These are phyloP conservation scores for Kluyveromyces siamensis DNA, from an alignment of 805 yeast species.

Conservation along the genomic window DNA sequence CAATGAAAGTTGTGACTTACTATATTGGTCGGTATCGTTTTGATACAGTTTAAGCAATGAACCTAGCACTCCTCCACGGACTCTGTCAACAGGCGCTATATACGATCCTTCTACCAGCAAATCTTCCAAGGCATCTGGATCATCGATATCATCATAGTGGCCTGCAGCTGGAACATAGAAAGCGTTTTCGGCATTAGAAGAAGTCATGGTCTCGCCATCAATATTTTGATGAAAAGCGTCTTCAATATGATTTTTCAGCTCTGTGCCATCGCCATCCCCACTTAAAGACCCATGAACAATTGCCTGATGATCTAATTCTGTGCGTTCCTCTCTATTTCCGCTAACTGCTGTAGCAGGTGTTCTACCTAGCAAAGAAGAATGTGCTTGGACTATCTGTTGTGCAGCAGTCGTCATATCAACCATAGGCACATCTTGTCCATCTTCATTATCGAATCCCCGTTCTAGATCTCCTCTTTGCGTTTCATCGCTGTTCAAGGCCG, in stretches of 20 bases:
- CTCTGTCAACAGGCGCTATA: constrained; percentile 53
- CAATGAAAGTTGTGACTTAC: constrained; percentile 11
- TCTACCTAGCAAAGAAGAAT: constrained; percentile 22
- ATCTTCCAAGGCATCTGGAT: constrained; percentile 30
- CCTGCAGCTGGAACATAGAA: constrained; percentile 37
- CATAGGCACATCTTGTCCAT: constrained; percentile 34
- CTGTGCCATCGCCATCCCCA: constrained; percentile 11
- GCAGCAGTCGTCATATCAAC: constrained; percentile 44
- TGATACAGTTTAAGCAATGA: constrained; percentile 66
- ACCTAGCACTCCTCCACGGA: constrained; percentile 81
- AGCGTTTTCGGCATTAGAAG: constrained; percentile 12
- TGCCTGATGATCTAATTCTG: background rate
- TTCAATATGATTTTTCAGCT: constrained; percentile 4
- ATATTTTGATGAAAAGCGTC: constrained; percentile 1
- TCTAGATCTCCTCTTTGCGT: constrained; percentile 25
- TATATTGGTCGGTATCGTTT: constrained; percentile 11
- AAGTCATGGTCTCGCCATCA: constrained; percentile 14
- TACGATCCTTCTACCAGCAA: constrained; percentile 22
- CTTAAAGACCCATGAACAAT: background rate
- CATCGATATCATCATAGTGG: constrained; percentile 28
- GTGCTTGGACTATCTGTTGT: constrained; percentile 41
- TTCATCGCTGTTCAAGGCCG: constrained; percentile 25
- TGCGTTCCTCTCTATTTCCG: background rate
- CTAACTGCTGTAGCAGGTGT: background rate
- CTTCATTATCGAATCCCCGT: constrained; percentile 19